Base-by-base conservation (phyloP, 176 grass and related monocot genomes). In the Hordeum vulgare region DNA sequence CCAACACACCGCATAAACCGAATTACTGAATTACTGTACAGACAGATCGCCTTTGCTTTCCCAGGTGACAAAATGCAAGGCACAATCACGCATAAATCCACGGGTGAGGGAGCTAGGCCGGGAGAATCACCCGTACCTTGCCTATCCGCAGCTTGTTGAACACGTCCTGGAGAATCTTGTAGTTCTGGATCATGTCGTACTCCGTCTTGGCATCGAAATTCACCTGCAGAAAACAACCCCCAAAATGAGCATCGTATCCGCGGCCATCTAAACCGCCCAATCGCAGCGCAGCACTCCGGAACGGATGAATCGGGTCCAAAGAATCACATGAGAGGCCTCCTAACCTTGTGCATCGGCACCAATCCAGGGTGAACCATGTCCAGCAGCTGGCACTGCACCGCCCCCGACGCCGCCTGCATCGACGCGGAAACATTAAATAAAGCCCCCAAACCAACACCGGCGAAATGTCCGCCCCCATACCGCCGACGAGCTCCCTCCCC, bases 111-210 rank as follows among this genome's bases (percentile, higher is more conserved):
- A 14, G 24, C 40, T 14, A 56, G 26, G 13, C 11, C 8, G 14
- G 62, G 27, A 17, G 57, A 0, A 51, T 6, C 47, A 45, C 15
- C 0, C 18, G 62, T 86, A 97, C 94, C 90, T 94, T 97, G 31
- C 45, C 41, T 11, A 97, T 90, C 11, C 82, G 89, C 53, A 97
- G 71, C 73, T 94, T 97, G 85, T 86, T 97, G 85, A 97, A 94
- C 11, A 94, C 92, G 10, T 97, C 94, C 83, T 97, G 94, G 58
- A 97, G 85, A 71, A 97, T 63, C 85, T 97, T 97, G 62, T 97
- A 97, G 59, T 97, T 97, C 81, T 97, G 94, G 68, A 97, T 92
- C 94, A 90, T 97, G 45, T 97, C 94, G 47, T 97, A 97, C 62
- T 94, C 94, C 1, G 94, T 94, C 77, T 94, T 97, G 21, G 94